A percentile compares a stretch with the other conserved stretches of the same genome.
These are phyloP conservation scores for Penicillium pulvis DNA, from an alignment of 495 filamentous ascomycete genomes.

Conservation along the genomic window DNA sequence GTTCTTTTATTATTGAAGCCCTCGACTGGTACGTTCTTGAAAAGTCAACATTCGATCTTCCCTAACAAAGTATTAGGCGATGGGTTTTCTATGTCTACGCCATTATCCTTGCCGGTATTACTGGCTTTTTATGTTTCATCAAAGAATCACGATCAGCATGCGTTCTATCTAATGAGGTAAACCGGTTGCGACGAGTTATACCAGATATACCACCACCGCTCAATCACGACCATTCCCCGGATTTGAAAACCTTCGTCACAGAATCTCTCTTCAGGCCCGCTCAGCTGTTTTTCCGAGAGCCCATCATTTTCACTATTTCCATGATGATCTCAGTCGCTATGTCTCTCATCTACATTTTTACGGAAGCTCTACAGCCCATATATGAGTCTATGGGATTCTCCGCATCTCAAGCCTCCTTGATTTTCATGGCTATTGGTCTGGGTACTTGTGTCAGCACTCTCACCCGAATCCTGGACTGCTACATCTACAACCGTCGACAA, in stretches of 20 bases:
- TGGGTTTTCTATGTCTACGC: conserved; percentile 49
- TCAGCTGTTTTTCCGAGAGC: conserved; percentile 50
- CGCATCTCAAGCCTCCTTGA: conserved; percentile 37
- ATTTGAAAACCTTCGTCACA: conserved; percentile 40
- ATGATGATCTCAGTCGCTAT: conserved; percentile 48
- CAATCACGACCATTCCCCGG: conserved; percentile 46
- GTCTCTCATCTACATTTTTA: conserved; percentile 58
- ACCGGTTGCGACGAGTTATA: conserved; percentile 28
- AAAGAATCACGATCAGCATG: conserved; percentile 49
- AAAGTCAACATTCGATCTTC: conserved; percentile 26
- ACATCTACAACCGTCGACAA: conserved; percentile 30
- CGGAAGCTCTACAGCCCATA: conserved; percentile 49
- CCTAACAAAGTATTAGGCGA: conserved; percentile 28
- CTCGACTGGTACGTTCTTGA: conserved; percentile 38
- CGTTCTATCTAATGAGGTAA: conserved; percentile 38
- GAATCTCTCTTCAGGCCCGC: conserved; percentile 45
- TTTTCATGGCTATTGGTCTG: conserved; percentile 48
- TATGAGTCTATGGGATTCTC: conserved; percentile 47
- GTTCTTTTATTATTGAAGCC: conserved; percentile 39
- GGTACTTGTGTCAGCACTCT: conserved; percentile 45
- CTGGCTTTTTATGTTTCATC: conserved; percentile 34
- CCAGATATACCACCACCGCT: conserved; percentile 27
- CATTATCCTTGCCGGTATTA: conserved; percentile 41
- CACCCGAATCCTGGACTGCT: conserved; percentile 45
- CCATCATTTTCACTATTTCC: conserved; percentile 50